Percentiles rank a stretch among this genome's conserved stretches.
These are phyloP conservation scores for Pneumocystis carinii DNA, from an alignment of 1,139 yeast genomes.

Conservation along the genomic window DNA sequence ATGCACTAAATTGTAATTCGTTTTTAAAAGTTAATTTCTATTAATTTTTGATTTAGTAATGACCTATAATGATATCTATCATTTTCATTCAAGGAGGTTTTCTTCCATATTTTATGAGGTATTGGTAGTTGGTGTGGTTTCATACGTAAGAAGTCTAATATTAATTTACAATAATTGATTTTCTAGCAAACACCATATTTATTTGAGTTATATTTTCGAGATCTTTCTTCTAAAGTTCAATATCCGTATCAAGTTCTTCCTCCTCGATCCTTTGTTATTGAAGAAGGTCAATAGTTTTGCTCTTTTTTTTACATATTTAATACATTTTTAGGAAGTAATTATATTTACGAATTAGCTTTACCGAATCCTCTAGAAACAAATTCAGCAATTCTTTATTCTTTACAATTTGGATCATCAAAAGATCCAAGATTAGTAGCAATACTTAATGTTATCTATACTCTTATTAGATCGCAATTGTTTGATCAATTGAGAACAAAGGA, in stretches of 20 bases:
- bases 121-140: not conserved
- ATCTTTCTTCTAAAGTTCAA: too few species aligned
- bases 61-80: not conserved
- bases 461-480: constrained; percentile 79
- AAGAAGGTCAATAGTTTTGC: constrained; percentile 26
- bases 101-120: not conserved
- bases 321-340: constrained; percentile 3
- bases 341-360: constrained; percentile 33
- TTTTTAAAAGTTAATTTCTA: too few species aligned
- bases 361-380: constrained; percentile 62
- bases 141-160: not conserved
- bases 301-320: constrained; percentile 23
- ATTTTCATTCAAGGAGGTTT: not conserved
- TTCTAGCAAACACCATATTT: not conserved
- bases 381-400: constrained; percentile 66
- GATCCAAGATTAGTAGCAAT: constrained; percentile 30
- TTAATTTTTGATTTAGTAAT: not conserved
- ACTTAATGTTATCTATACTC: constrained; percentile 53
- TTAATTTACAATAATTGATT: not conserved
- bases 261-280: constrained; percentile 38
- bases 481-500: constrained; percentile 83
- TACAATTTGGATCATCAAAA: constrained; percentile 47
- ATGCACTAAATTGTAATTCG: too few species aligned
- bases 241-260: constrained; percentile 28
- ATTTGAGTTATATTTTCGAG: not conserved